Percentiles rank a stretch among this genome's conserved stretches.
Evolutionary conservation across 2,329 filamentous ascomycete genomes (phyloP).

Genomic region (Escovopsis sp.): DNA sequence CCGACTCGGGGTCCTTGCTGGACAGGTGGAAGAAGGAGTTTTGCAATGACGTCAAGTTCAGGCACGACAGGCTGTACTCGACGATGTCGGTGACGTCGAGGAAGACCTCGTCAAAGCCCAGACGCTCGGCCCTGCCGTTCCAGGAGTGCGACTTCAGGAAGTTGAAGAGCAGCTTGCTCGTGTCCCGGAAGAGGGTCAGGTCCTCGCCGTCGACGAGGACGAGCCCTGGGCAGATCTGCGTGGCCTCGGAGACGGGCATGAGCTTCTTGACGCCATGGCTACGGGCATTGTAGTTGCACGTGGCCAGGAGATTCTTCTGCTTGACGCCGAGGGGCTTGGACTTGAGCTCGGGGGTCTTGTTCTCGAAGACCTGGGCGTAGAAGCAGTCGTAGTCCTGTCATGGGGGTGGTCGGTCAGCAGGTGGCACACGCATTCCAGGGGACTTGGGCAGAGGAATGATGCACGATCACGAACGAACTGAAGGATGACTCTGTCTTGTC

Average conservation of each 20-base stretch:
- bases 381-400: conserved; percentile 73
- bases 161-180: conserved; percentile 64
- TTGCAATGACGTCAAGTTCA: conserved; percentile 50
- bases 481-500: conserved; percentile 55
- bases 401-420: conserved; percentile 4
- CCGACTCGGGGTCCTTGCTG: conserved; percentile 56
- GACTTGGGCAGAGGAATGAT: not conserved
- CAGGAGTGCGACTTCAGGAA: conserved; percentile 63
- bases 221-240: conserved; percentile 64
- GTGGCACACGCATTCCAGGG: not conserved
- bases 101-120: conserved; percentile 81
- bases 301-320: conserved; percentile 86
- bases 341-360: conserved; percentile 59
- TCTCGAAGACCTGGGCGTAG: conserved; percentile 84
- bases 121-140: conserved; percentile 61
- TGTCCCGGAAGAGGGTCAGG: conserved; percentile 69
- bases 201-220: conserved; percentile 81
- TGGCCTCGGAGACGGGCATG: conserved; percentile 72
- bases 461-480: conserved; percentile 52
- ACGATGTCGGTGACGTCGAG: conserved; percentile 74
- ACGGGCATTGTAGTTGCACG: conserved; percentile 87
- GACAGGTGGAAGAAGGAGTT: conserved; percentile 72
- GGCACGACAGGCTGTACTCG: conserved; percentile 58
- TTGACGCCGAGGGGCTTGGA: conserved; percentile 66
- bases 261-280: conserved; percentile 62